phyloP scores from a whole-genome alignment of 495 filamentous ascomycete species.

The Acidiella bohemica region DNA sequence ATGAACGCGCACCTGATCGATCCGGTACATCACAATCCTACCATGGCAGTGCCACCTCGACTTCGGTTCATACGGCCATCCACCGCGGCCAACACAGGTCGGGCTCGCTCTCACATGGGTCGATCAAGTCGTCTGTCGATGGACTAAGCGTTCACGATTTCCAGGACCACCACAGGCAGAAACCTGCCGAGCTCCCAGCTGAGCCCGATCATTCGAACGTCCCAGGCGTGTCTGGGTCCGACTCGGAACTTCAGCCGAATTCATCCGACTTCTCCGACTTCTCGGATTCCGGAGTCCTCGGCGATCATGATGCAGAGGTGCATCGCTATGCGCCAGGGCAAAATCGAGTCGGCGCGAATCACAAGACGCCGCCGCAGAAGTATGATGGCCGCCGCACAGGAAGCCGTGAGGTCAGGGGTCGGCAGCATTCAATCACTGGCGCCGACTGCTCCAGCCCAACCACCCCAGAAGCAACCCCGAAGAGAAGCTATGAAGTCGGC shows the following conservation, averaged over 20 bases:
- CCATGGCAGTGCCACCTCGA: neutral
- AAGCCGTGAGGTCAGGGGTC: no score
- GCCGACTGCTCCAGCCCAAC: conserved; percentile 16
- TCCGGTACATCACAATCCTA: neutral
- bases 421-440: conserved; percentile 1
- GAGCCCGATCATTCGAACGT: neutral
- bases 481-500: conserved; percentile 5
- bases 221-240: neutral
- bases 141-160: conserved; percentile 22
- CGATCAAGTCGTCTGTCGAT: no score
- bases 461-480: conserved; percentile 1
- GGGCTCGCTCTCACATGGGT: no score
- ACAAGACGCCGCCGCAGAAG: no score
- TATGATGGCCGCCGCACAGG: no score
- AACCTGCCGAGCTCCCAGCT: neutral
- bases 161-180: conserved; percentile 13
- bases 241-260: neutral
- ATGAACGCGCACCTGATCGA: neutral
- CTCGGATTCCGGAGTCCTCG: no score
- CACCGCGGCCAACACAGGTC: neutral
- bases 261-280: conserved; percentile 6
- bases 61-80: neutral
- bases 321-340: no score
- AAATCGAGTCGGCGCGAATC: no score
- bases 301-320: no score